Percentiles rank a stretch among this genome's conserved stretches.
These are phyloP conservation scores for Vaccinium darrowii DNA, from an alignment of 148 eudicot species.

Conservation along the genomic window DNA sequence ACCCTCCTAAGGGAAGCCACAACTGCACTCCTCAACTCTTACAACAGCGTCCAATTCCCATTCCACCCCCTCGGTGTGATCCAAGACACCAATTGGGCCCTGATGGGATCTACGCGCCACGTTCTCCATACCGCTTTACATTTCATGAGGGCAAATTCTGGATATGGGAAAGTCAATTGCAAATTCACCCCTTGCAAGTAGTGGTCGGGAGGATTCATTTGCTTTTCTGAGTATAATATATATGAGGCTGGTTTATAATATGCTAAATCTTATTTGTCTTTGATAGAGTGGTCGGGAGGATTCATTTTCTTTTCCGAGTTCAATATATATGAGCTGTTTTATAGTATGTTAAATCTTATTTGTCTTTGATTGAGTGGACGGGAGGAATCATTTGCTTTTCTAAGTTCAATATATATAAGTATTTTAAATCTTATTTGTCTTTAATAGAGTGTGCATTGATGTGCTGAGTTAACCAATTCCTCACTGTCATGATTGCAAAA, in stretches of 20 bases:
- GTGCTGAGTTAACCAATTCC: background rate
- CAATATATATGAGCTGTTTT: background rate
- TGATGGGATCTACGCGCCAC: constrained; percentile 45
- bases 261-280: background rate
- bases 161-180: constrained; percentile 48
- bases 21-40: constrained; percentile 84
- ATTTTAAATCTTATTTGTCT: background rate
- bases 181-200: constrained; percentile 62
- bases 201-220: background rate
- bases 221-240: background rate
- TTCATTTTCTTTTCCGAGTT: background rate
- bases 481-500: background rate
- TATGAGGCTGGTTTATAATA: background rate
- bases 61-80: constrained; percentile 60
- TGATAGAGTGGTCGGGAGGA: background rate
- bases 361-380: background rate
- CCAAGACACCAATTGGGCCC: constrained; percentile 45
- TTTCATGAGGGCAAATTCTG: constrained; percentile 79
- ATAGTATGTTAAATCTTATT: background rate
- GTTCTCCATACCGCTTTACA: constrained; percentile 65
- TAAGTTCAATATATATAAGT: background rate
- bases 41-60: constrained; percentile 52
- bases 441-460: background rate
- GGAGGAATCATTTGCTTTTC: background rate
- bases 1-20: constrained; percentile 78